phyloP scores from a whole-genome alignment of 345 rosid genomes.

The Pistacia integerrima region DNA sequence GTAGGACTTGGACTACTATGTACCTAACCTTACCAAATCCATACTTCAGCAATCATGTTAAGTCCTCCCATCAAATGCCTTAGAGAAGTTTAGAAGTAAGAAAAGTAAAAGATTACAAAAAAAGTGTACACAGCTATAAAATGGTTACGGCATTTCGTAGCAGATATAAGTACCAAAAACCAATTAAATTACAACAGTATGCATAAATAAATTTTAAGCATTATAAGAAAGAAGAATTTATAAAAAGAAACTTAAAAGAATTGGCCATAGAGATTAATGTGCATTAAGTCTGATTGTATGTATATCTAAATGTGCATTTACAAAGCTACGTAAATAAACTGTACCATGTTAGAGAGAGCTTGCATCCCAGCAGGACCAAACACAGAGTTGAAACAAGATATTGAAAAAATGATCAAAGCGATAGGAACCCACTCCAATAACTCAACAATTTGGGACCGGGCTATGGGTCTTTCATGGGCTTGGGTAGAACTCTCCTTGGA shows the following conservation, averaged over 20 bases:
- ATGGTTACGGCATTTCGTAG: background rate
- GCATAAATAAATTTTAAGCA: background rate
- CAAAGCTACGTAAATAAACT: constrained; percentile 9
- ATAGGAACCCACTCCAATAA: too few relatives aligned
- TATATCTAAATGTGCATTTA: background rate
- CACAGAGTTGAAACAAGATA: background rate
- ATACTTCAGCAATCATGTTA: constrained; percentile 2
- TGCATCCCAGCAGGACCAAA: constrained; percentile 53
- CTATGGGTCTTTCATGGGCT: too few relatives aligned
- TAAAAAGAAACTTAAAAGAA: background rate
- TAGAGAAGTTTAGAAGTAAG: background rate
- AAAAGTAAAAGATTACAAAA: background rate
- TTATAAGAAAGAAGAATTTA: background rate
- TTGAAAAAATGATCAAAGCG: background rate
- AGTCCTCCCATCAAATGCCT: background rate
- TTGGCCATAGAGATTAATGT: background rate
- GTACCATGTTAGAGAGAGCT: constrained; percentile 82
- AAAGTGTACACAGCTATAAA: background rate
- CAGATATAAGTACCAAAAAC: background rate
- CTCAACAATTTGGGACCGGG: too few relatives aligned
- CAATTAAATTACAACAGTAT: background rate
- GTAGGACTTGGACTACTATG: background rate
- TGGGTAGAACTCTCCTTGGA: too few relatives aligned
- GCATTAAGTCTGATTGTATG: background rate
- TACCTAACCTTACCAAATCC: background rate